phyloP scores from a whole-genome alignment of 176 grass and related monocot genomes.

The Oropetium thomaeum region DNA sequence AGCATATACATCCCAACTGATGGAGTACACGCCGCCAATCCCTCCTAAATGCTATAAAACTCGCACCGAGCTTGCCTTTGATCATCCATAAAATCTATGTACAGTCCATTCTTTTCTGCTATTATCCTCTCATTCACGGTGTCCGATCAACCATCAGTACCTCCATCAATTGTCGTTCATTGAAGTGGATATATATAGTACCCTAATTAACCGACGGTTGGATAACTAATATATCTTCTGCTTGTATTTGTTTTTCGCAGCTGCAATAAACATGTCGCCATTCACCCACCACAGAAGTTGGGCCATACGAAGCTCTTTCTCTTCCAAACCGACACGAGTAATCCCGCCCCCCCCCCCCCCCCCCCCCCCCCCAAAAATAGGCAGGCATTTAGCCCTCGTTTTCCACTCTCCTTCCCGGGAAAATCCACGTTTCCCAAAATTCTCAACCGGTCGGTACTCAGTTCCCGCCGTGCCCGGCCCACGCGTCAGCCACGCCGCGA shows the following conservation, averaged over 20 bases:
- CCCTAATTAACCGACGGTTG: neutral
- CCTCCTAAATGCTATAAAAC: neutral
- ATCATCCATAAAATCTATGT: neutral
- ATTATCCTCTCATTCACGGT: neutral
- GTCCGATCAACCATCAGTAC: neutral
- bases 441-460: neutral
- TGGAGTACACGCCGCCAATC: neutral
- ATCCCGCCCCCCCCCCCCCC: neutral
- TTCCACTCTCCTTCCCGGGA: neutral
- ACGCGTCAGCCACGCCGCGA: constrained; percentile 24
- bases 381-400: constrained; percentile 8
- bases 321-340: neutral
- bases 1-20: neutral
- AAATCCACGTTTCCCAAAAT: constrained; percentile 18
- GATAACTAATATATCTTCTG: neutral
- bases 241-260: neutral
- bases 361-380: neutral
- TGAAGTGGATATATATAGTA: neutral
- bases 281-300: neutral
- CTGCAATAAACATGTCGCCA: neutral
- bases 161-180: neutral
- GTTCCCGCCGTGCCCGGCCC: constrained; percentile 9
- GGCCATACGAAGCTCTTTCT: neutral
- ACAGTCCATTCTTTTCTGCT: neutral
- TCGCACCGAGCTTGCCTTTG: neutral